Evolutionary conservation across 1,139 yeast genomes (phyloP).

Genomic region (Yamadazyma triangularis): DNA sequence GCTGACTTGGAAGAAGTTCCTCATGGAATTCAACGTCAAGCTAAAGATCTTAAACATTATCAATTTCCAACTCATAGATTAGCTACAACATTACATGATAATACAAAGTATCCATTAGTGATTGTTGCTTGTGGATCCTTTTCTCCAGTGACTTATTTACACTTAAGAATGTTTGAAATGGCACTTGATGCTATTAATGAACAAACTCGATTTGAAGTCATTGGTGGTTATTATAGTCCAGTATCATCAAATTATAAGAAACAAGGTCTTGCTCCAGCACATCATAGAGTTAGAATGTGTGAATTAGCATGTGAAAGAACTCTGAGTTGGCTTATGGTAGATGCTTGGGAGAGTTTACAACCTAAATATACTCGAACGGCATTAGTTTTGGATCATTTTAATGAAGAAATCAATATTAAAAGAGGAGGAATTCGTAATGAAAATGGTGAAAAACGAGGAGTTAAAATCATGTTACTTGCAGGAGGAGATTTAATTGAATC

Average conservation of each 20-base stretch:
- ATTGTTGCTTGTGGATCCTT: conserved; percentile 97
- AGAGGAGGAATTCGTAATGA: conserved; percentile 79
- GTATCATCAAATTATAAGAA: conserved; percentile 92
- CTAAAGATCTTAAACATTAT: conserved; percentile 62
- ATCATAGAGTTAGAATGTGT: conserved; percentile 94
- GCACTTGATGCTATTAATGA: conserved; percentile 93
- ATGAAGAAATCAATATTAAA: conserved; percentile 87
- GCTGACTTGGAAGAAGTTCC: conserved; percentile 98
- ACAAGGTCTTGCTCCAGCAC: conserved; percentile 85
- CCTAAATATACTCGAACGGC: conserved; percentile 92
- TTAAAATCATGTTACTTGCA: conserved; percentile 91
- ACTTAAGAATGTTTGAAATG: conserved; percentile 97
- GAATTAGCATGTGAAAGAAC: conserved; percentile 97
- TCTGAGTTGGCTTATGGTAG: conserved; percentile 97
- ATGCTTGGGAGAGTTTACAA: conserved; percentile 97
- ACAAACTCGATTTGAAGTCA: conserved; percentile 87
- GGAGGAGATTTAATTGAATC: conserved; percentile 97
- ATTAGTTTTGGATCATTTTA: conserved; percentile 91
- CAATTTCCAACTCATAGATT: conserved; percentile 83
- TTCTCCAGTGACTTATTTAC: conserved; percentile 91
- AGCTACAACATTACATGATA: conserved; percentile 65
- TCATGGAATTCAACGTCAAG: conserved; percentile 85
- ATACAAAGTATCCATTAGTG: conserved; percentile 81
- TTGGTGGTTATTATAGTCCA: conserved; percentile 98
- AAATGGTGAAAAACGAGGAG: conserved; percentile 77